Evolutionary conservation across 208 protist species (phyloP).

Genomic region (Tritrichomonas foetus): DNA sequence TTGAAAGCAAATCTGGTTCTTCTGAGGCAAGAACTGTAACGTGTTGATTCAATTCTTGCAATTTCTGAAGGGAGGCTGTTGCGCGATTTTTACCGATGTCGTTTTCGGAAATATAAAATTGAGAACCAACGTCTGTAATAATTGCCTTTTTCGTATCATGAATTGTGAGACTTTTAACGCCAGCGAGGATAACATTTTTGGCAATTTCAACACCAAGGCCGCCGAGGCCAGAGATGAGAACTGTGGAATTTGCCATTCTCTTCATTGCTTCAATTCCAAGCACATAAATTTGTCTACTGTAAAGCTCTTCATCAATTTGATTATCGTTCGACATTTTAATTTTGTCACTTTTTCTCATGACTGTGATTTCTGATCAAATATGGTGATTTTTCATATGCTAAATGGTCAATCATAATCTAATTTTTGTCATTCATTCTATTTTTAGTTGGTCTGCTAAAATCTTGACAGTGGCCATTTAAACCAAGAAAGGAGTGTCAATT

Average conservation of each 20-base stretch:
- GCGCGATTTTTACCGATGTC: conserved; percentile 72
- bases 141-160: conserved; percentile 62
- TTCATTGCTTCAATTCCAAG: conserved; percentile 74
- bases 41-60: conserved; percentile 77
- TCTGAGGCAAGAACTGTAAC: conserved; percentile 57
- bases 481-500: too few relatives aligned
- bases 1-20: conserved; percentile 12
- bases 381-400: too few relatives aligned
- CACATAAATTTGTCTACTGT: conserved; percentile 69
- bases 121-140: conserved; percentile 62
- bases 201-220: conserved; percentile 80
- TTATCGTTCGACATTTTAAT: conserved; percentile 1
- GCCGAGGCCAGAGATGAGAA: conserved; percentile 58
- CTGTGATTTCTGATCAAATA: too few relatives aligned
- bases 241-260: conserved; percentile 56
- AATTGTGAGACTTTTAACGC: conserved; percentile 72
- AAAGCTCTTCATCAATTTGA: conserved; percentile 66
- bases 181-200: conserved; percentile 78
- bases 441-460: too few relatives aligned
- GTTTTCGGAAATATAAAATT: conserved; percentile 73
- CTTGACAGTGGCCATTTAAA: too few relatives aligned
- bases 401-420: too few relatives aligned
- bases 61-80: conserved; percentile 50
- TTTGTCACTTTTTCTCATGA: too few relatives aligned
- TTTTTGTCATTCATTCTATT: too few relatives aligned